phyloP scores from a whole-genome alignment of 1,284 basidiomycete genomes.

The Coniophora puteana region DNA sequence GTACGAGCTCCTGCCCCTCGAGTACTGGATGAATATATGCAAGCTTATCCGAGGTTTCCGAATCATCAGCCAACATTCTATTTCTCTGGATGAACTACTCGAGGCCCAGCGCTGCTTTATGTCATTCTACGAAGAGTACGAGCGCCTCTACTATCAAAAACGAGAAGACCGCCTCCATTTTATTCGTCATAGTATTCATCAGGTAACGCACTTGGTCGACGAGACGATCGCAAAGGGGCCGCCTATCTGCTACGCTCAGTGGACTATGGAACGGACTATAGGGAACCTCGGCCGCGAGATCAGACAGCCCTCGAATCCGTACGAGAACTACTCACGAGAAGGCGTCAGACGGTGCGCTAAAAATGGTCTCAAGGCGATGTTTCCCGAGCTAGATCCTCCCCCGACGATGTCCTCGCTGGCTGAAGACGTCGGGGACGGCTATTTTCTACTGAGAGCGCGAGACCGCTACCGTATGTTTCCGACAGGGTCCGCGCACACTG shows the following conservation, averaged over 20 bases:
- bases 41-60: constrained; percentile 6
- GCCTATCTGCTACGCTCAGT: constrained; percentile 9
- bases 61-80: constrained; percentile 5
- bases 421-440: constrained; percentile 4
- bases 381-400: background rate
- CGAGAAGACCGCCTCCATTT: constrained; percentile 26
- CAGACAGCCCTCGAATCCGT: constrained; percentile 2
- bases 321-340: constrained; percentile 4
- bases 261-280: constrained; percentile 7
- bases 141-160: background rate
- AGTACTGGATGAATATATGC: constrained; percentile 16
- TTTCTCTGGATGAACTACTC: background rate
- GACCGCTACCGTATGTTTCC: constrained; percentile 3
- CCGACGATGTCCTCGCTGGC: background rate
- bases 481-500: constrained; percentile 8
- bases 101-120: background rate
- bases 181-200: constrained; percentile 27
- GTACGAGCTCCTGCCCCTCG: constrained; percentile 18
- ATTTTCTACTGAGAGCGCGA: constrained; percentile 3
- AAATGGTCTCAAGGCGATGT: constrained; percentile 3
- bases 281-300: constrained; percentile 8
- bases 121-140: background rate
- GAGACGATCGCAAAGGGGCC: constrained; percentile 28
- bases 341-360: constrained; percentile 3
- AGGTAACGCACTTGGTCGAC: background rate